phyloP scores from a whole-genome alignment of 805 yeast genomes.

The Lipomyces yamadae region DNA sequence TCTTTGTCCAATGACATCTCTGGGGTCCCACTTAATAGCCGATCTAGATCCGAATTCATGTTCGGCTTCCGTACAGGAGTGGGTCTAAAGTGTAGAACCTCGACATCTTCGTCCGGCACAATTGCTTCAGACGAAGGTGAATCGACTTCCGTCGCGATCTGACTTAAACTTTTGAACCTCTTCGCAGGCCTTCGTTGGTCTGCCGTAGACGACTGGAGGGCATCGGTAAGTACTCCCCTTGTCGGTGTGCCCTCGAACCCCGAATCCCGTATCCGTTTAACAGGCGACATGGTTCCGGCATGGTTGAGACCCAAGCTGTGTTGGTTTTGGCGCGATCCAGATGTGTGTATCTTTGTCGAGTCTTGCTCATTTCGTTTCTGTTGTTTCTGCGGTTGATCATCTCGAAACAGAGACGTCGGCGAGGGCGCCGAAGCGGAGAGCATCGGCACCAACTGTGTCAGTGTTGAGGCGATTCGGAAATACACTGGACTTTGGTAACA shows the following conservation, averaged over 20 bases:
- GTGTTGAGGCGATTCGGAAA: neutral
- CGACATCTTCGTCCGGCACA: neutral
- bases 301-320: neutral
- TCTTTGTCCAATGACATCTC: conserved; percentile 7
- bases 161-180: conserved; percentile 22
- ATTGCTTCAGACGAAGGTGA: neutral
- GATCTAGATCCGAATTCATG: neutral
- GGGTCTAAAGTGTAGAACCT: neutral
- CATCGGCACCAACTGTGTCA: neutral
- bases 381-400: neutral
- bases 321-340: conserved; percentile 1
- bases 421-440: conserved; percentile 6
- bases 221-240: neutral
- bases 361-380: neutral
- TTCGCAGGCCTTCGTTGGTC: conserved; percentile 5
- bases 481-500: neutral
- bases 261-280: neutral
- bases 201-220: neutral
- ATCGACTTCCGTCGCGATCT: conserved; percentile 19
- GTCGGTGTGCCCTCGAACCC: neutral
- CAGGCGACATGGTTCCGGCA: neutral
- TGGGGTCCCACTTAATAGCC: conserved; percentile 1
- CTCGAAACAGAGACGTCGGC: neutral
- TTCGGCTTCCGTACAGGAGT: neutral
- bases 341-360: neutral